Evolutionary conservation across 1,284 basidiomycete genomes (phyloP).

Genomic region (Ustilago xerochloae): DNA sequence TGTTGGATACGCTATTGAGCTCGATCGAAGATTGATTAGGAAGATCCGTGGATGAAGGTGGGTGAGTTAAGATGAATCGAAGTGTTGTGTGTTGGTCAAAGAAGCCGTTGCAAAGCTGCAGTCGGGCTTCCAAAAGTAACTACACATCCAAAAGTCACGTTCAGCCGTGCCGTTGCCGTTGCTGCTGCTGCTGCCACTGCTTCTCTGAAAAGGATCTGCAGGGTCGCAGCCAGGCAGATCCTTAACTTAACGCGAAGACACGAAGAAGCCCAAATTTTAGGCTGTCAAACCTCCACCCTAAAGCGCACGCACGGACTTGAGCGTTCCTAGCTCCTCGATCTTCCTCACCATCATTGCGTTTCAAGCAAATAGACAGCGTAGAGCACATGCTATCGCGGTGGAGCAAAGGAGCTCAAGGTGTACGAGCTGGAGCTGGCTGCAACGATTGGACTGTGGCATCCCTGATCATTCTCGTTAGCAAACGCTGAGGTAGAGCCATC

Average conservation of each 20-base stretch:
- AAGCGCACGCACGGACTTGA: neutral
- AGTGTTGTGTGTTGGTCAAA: constrained; percentile 3
- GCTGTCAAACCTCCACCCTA: neutral
- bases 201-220: neutral
- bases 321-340: neutral
- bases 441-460: too few relatives aligned
- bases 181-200: neutral
- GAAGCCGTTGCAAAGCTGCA: neutral
- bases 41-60: neutral
- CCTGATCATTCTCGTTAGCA: too few relatives aligned
- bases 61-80: neutral
- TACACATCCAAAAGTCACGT: neutral
- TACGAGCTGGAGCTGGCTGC: too few relatives aligned
- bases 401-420: too few relatives aligned
- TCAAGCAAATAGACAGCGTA: too few relatives aligned
- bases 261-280: neutral
- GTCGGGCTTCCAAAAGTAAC: neutral
- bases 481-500: neutral
- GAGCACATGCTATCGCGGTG: too few relatives aligned
- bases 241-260: too few relatives aligned
- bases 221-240: neutral
- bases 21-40: too few relatives aligned
- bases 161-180: neutral
- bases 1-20: too few relatives aligned
- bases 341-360: neutral